Percentiles rank a stretch among this genome's conserved stretches.
Evolutionary conservation across 768 basidiomycete species (phyloP).

Genomic region (Coprinopsis strossmayeri): DNA sequence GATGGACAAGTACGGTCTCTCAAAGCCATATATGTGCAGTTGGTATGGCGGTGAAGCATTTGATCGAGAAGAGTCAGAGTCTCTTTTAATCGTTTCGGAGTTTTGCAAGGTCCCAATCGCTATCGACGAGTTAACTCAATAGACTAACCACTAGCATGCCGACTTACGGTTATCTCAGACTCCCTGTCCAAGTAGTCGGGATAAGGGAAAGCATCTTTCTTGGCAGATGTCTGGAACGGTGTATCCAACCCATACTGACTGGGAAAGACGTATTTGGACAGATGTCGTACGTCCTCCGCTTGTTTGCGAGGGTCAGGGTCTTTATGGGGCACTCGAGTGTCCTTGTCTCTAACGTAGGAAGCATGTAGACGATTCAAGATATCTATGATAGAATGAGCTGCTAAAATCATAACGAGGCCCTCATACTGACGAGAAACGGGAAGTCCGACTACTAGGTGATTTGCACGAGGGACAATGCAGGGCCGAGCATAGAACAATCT

Average conservation of each 20-base stretch:
- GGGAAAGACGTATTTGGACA: constrained; percentile 84
- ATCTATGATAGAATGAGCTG: constrained; percentile 39
- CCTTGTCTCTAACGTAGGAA: constrained; percentile 21
- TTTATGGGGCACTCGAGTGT: neutral
- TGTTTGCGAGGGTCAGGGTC: constrained; percentile 43
- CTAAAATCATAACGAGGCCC: constrained; percentile 1
- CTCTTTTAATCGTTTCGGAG: constrained; percentile 65
- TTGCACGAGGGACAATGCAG: constrained; percentile 40
- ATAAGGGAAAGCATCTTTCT: constrained; percentile 26
- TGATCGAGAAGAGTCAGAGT: constrained; percentile 49
- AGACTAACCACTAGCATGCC: neutral
- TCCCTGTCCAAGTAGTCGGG: constrained; percentile 59
- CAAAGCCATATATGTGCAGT: constrained; percentile 64
- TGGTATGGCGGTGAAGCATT: constrained; percentile 59
- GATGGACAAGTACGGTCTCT: constrained; percentile 66
- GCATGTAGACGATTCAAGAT: constrained; percentile 53
- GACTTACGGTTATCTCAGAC: constrained; percentile 57
- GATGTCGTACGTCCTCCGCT: constrained; percentile 47
- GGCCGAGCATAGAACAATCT: constrained; percentile 68
- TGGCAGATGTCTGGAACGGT: constrained; percentile 37
- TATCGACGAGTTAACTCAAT: constrained; percentile 3
- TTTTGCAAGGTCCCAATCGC: constrained; percentile 45
- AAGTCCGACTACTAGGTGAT: constrained; percentile 53
- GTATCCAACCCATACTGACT: constrained; percentile 64
- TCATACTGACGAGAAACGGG: constrained; percentile 53